Conservation (phyloP, 1,284 basidiomycete species). For the Pseudozyma tsukubaensis region DNA sequence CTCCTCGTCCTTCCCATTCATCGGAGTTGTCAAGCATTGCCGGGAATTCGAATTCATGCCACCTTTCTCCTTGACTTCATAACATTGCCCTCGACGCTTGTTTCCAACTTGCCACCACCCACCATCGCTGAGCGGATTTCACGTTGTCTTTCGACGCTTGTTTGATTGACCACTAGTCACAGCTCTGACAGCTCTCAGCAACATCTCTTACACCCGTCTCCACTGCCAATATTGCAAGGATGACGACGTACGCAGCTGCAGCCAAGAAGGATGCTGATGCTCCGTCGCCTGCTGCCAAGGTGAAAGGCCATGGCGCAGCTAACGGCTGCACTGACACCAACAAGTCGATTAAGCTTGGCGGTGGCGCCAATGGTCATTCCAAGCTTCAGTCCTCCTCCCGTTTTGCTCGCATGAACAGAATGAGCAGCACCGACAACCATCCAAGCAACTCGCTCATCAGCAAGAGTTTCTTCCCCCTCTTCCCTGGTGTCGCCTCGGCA, state of each 20-base stretch:
- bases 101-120: too few relatives aligned
- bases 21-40: too few relatives aligned
- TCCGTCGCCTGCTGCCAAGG: constrained; percentile 31
- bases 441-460: constrained; percentile 9
- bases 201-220: neutral
- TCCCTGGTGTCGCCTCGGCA: constrained; percentile 37
- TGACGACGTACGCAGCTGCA: constrained; percentile 17
- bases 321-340: neutral
- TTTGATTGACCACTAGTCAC: too few relatives aligned
- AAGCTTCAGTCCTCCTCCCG: constrained; percentile 34
- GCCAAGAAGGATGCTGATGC: neutral
- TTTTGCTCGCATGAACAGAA: constrained; percentile 37
- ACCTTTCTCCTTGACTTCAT: too few relatives aligned
- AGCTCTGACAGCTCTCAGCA: too few relatives aligned
- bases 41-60: too few relatives aligned
- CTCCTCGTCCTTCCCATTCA: too few relatives aligned
- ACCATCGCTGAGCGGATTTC: too few relatives aligned
- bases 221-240: neutral
- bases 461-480: constrained; percentile 34
- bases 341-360: constrained; percentile 24
- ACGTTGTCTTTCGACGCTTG: too few relatives aligned
- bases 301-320: constrained; percentile 10
- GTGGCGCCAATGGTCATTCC: constrained; percentile 11
- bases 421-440: constrained; percentile 15
- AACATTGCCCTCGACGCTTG: too few relatives aligned